Evolutionary conservation across 78 protist genomes (phyloP).

Genomic region (Dictyostelium firmibasis): DNA sequence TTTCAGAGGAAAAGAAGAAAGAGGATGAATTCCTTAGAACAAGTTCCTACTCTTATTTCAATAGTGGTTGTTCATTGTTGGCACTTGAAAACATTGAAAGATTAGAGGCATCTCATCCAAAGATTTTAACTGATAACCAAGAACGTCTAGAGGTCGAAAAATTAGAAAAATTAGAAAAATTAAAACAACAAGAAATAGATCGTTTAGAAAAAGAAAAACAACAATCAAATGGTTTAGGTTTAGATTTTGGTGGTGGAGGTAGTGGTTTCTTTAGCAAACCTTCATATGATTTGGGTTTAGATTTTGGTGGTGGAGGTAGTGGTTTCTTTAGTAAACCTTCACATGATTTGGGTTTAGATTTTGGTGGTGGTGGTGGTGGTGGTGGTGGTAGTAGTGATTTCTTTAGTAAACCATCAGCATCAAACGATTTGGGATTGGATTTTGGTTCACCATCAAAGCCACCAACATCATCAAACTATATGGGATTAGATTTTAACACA

Average conservation of each 20-base stretch:
- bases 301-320: constrained; percentile 37
- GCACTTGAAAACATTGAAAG: constrained; percentile 30
- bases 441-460: constrained; percentile 9
- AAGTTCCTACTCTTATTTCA: constrained; percentile 12
- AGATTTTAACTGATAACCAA: not conserved
- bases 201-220: not conserved
- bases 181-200: not conserved
- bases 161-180: not conserved
- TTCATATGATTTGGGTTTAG: constrained; percentile 34
- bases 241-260: constrained; percentile 54
- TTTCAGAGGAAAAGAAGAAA: constrained; percentile 33
- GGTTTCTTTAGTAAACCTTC: not conserved
- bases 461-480: not conserved
- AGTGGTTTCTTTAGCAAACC: not conserved
- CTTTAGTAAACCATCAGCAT: not conserved
- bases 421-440: constrained; percentile 52
- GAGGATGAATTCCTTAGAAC: constrained; percentile 64
- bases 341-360: constrained; percentile 51
- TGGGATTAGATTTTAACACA: constrained; percentile 49
- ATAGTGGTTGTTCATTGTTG: constrained; percentile 56
- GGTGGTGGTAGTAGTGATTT: not conserved
- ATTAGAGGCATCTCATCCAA: constrained; percentile 22
- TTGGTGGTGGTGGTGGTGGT: constrained; percentile 43
- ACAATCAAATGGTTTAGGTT: constrained; percentile 27
- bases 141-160: not conserved